A percentile compares a stretch with the other conserved stretches of the same genome.
These are phyloP conservation scores for Vigna reflexopilosa DNA, from an alignment of 306 rosid genomes.

Conservation along the genomic window DNA sequence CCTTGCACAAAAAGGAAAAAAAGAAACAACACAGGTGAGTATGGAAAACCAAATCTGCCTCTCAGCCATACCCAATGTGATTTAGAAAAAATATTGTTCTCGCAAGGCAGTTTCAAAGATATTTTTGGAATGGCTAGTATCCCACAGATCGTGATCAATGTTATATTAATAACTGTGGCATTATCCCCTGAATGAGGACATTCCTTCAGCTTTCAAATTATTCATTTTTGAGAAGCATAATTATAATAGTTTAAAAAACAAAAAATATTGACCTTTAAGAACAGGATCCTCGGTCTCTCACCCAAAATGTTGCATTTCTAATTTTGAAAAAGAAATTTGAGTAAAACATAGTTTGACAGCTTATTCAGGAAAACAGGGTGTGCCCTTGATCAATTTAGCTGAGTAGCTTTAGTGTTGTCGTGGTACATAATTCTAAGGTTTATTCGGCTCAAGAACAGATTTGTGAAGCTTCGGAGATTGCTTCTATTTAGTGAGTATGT, in stretches of 20 bases:
- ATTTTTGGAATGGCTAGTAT: no score
- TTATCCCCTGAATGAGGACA: not conserved
- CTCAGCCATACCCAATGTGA: no score
- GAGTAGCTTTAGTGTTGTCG: not conserved
- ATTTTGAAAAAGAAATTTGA: not conserved
- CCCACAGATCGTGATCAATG: no score
- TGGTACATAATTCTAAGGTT: not conserved
- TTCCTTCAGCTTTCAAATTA: not conserved
- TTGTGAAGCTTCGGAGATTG: not conserved
- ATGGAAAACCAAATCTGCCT: not conserved
- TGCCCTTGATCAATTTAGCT: not conserved
- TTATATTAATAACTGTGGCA: not conserved
- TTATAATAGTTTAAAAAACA: conserved; percentile 12
- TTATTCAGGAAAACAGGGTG: not conserved
- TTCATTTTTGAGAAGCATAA: not conserved
- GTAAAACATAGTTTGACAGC: not conserved
- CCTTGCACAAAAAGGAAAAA: not conserved
- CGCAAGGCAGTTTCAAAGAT: no score
- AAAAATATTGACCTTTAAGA: not conserved
- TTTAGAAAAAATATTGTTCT: no score
- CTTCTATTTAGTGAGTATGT: not conserved
- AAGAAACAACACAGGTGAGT: not conserved
- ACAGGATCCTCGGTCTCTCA: not conserved
- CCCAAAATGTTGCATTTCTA: not conserved
- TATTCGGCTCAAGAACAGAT: not conserved